Base-by-base conservation (phyloP, 2,329 filamentous ascomycete genomes). In the Rhytidhysteron rufulum region DNA sequence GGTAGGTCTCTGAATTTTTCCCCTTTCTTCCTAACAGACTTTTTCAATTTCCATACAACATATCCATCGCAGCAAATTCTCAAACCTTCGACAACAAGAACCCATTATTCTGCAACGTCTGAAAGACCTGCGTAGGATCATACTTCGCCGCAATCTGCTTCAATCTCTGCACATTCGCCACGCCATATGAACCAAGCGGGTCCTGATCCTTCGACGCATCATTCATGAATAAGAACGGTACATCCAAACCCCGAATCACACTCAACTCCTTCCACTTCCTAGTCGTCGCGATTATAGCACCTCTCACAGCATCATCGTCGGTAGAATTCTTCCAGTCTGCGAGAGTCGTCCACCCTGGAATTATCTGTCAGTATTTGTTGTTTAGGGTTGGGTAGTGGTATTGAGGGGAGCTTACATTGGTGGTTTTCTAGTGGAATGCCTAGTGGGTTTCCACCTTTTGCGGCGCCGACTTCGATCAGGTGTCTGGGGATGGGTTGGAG, bases 121-220 rank as follows among this genome's bases (percentile, higher is more conserved):
- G 57, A 36, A 63, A 62, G 2, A 63, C 19, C 30, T 48, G 38
- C 18, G 17, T 22, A 1, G 42, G 37, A 43, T 63, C 57, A 31
- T 55, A 63, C 38, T 54, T 57, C n/a, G 31, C 20, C 0, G 47
- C 42, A 3, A 51, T 39, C 5, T 37, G 34, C 37, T 49, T 51
- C 17, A 63, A 37, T 24, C 36, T 48, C 2, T 33, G 40, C 1
- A 58, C 8, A 30, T 51, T 61, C 4, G 49, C 37, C 5, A 34
- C 15, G 0, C 57, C 54, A 39, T 63, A 62, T 4, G 31, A 35
- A 8, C 38, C 35, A 10, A 62, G 29, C 3, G 54, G 51, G n/a
- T 50, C 50, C 45, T 63, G 58, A 7, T 46, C 43, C n/a, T 45
- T 31, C 2, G 48, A 43, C 2, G 50, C 51, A 34, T 60, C 47